phyloP scores from a whole-genome alignment of 1,139 yeast genomes.

The Debaryomyces udenii region DNA sequence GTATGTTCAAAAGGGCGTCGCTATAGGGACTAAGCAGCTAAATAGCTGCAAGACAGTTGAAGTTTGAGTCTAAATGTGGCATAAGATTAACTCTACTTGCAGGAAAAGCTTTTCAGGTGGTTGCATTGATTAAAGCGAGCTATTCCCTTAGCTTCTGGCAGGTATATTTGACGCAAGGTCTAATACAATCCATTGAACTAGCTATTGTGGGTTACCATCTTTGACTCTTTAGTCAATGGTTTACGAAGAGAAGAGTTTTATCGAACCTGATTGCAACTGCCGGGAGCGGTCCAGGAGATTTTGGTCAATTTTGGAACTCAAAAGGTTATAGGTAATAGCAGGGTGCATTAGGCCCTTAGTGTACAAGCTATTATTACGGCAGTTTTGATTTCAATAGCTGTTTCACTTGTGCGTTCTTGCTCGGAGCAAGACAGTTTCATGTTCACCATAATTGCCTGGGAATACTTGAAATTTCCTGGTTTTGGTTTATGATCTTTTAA shows the following conservation, averaged over 20 bases:
- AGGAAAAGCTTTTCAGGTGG: conserved; percentile 53
- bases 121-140: conserved; percentile 56
- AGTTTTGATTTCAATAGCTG: conserved; percentile 35
- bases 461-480: conserved; percentile 33
- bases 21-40: too few species aligned
- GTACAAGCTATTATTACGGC: conserved; percentile 41
- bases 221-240: conserved; percentile 54
- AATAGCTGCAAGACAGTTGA: too few species aligned
- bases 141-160: conserved; percentile 55
- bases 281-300: conserved; percentile 68
- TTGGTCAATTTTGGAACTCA: conserved; percentile 45
- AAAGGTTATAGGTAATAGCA: conserved; percentile 26
- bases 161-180: conserved; percentile 53
- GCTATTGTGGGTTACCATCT: conserved; percentile 47
- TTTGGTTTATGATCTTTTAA: conserved; percentile 34
- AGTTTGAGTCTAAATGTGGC: too few species aligned
- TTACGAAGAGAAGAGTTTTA: conserved; percentile 53
- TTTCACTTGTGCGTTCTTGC: conserved; percentile 27
- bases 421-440: conserved; percentile 31
- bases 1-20: too few species aligned
- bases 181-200: conserved; percentile 52
- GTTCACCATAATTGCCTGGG: conserved; percentile 36
- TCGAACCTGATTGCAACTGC: conserved; percentile 61
- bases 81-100: conserved; percentile 36
- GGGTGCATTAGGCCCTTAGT: conserved; percentile 40